phyloP scores from a whole-genome alignment of 108 stramenopile genomes.

The Pelagomonas calceolata region DNA sequence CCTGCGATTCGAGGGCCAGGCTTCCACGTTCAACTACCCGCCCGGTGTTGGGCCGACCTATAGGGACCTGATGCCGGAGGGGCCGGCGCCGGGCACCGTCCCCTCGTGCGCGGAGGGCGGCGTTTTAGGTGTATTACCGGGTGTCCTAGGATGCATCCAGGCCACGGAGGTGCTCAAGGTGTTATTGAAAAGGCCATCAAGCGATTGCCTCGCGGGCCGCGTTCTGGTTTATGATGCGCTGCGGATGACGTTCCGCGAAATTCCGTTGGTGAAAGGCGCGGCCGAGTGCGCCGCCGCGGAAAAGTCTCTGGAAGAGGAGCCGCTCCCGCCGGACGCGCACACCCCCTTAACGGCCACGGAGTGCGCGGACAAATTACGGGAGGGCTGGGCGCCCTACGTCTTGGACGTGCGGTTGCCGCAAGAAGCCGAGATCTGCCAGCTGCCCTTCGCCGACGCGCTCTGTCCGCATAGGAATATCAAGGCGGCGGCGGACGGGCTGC shows the following conservation, averaged over 20 bases:
- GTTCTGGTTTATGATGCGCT: not conserved
- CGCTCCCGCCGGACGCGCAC: too few relatives aligned
- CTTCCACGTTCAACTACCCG: conserved; percentile 44
- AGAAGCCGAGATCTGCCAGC: conserved; percentile 77
- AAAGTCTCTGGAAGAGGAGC: too few relatives aligned
- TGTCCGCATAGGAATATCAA: conserved; percentile 65
- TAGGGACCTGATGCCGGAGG: conserved; percentile 73
- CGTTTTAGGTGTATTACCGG: conserved; percentile 82
- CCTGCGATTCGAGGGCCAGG: conserved; percentile 84
- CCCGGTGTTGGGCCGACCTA: conserved; percentile 59
- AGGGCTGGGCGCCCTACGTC: conserved; percentile 40
- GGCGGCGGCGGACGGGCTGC: conserved; percentile 40
- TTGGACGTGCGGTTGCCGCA: conserved; percentile 75
- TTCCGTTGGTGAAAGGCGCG: not conserved
- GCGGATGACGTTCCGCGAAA: not conserved
- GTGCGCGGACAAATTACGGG: not conserved
- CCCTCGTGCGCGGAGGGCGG: conserved; percentile 90
- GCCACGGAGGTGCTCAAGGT: conserved; percentile 82
- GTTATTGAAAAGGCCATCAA: conserved; percentile 20
- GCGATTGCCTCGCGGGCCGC: not conserved
- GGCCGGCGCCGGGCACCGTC: conserved; percentile 79
- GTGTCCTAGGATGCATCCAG: conserved; percentile 85
- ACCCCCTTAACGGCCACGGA: too few relatives aligned
- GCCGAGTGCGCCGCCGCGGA: too few relatives aligned
- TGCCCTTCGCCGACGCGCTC: conserved; percentile 77